Base-by-base conservation (phyloP, 1,284 basidiomycete genomes). In the Salmacisia buchloeana region DNA sequence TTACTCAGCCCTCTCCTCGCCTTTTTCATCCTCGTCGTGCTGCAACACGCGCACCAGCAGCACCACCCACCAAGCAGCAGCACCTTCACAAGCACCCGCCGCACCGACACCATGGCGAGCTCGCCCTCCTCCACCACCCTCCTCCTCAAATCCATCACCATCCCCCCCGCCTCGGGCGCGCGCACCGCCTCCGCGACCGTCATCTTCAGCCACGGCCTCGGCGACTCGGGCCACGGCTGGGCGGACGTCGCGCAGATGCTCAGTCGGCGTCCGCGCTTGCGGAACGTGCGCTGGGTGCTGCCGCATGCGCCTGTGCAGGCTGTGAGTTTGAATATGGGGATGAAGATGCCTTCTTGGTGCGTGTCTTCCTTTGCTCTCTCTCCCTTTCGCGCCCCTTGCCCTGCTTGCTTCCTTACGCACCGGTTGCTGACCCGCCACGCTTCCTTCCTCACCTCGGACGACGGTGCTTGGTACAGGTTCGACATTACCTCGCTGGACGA, bases 301-400 rank as follows among this genome's bases (percentile, higher is more conserved):
- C 77, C 77, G 34, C 76, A 76, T n/a, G 73, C 77, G 6, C 77
- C 77, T 36, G 65, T 76, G 27, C 75, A 74, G 68, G 76, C 77
- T 3, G 75, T 79, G 10, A 69, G 76, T 39, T 64, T 79, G 31
- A 79, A 79, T 58, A 74, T 76, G 69, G 76, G 76, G 52, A 76
- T 77, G 76, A 66, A 59, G 45, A 79, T 79, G 77, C 74, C 76
- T 7, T 70, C 70, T 5, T 79, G 77, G 77, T 78, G 78, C 62
- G n/a, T n/a, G 77, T 68, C 68, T 25, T 66, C 68, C 43, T 70
- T 68, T 60, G 70, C 67, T 69, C 69, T 64, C 67, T 66, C 60
- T 59, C 69, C 62, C 29, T 60, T 58, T 46, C 61, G n/a, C 36
- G 23, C 31, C 21, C 35, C 18, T 27, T 38, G 29, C 25, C 41